Conservation (phyloP, 2,329 filamentous ascomycete species). For the Colletotrichum aenigma region DNA sequence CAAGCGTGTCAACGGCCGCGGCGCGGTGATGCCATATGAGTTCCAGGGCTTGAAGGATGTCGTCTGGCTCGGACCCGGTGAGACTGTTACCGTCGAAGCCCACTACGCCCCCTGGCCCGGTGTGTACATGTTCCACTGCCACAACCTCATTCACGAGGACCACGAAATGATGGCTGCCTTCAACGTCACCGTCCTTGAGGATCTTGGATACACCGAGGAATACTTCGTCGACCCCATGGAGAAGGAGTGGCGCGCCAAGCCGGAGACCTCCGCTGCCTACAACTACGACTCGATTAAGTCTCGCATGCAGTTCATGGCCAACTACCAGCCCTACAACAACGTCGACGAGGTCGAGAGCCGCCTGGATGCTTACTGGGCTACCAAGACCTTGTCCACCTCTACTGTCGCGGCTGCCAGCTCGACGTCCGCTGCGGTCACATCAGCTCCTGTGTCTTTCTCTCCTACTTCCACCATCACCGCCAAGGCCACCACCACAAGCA, state of each 20-base stretch:
- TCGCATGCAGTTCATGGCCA: conserved; percentile 34
- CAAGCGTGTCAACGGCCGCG: conserved; percentile 41
- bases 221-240: conserved; percentile 42
- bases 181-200: conserved; percentile 39
- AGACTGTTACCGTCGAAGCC: conserved; percentile 49
- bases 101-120: conserved; percentile 59
- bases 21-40: conserved; percentile 49
- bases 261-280: conserved; percentile 29
- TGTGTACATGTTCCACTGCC: conserved; percentile 49
- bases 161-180: conserved; percentile 50
- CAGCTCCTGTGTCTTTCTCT: background rate
- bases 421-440: background rate
- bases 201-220: conserved; percentile 42
- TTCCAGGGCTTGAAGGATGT: conserved; percentile 55
- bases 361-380: conserved; percentile 35
- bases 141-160: conserved; percentile 47
- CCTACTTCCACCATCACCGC: background rate
- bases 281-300: conserved; percentile 28
- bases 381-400: background rate
- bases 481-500: background rate
- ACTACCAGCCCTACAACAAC: conserved; percentile 35
- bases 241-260: conserved; percentile 34
- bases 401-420: background rate
- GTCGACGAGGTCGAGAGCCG: conserved; percentile 30
- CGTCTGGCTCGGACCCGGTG: conserved; percentile 51